Evolutionary conservation across 352 stramenopile species (phyloP), one percentile per base, ranked within the genome.

Genomic region (Pythium brachiatum): DNA sequence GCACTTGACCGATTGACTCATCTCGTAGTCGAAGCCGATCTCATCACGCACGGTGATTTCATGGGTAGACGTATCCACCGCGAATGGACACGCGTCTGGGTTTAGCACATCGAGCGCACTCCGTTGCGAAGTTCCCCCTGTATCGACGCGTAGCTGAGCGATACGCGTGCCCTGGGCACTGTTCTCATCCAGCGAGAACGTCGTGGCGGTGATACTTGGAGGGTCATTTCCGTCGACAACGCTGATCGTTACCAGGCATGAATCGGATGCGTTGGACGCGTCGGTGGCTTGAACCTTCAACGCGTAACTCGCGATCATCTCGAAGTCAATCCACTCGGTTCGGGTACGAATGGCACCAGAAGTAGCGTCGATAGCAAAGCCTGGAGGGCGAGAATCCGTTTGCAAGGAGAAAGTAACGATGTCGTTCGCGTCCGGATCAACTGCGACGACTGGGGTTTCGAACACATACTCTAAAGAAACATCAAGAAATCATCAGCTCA

Each of bases 261-360:
- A 53, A 39, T 68, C 65, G 0, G 48, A 50, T 7, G 48, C 44
- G 23, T 62, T 62, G 8, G 32, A 29, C 11, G 21, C 11, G 20
- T 72, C 65, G 1, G 20, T 29, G 3, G 58, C 65, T 25, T 55
- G 3, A 0, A 68, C 54, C 2, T n/a, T 38, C n/a, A 68, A 12
- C 9, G 47, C 16, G 34, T 57, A 63, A 7, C 16, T 51, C 3
- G 15, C 12, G 4, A 48, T n/a, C 7, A 48, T 39, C 32, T 72
- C 59, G 32, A 52, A 70, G 36, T 74, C 67, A n/a, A 74, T 58
- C 67, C 67, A 74, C 32, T 74, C 57, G 3, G 34, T 29, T 9
- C 62, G 56, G 20, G 50, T 43, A 8, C 34, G 54, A 56, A 74
- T 29, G 6, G 43, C 21, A 8, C 67, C 67, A 1, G 67, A 62